Evolutionary conservation across 192 early-diverging fungal species (phyloP).

Genomic region (Phlyctochytrium planicorne): DNA sequence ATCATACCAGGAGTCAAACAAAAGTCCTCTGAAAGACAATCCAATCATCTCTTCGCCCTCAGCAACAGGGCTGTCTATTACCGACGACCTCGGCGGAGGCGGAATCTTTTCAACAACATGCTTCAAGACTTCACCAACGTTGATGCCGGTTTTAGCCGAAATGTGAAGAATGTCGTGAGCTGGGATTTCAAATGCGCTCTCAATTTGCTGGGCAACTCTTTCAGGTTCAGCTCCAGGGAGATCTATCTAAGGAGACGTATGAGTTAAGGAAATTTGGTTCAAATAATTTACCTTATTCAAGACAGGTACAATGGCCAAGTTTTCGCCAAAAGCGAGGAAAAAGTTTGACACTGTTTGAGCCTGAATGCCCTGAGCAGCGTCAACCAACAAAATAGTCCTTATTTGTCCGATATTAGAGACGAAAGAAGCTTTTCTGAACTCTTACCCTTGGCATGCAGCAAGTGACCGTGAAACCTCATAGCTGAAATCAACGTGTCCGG

Average conservation of each 20-base stretch:
- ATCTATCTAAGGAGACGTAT: too few relatives aligned
- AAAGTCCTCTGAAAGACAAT: slow-evolving; percentile 75
- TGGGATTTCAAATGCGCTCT: slow-evolving; percentile 83
- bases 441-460: slow-evolving; percentile 84
- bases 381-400: slow-evolving; percentile 80
- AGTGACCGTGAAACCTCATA: slow-evolving; percentile 92
- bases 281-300: slow-evolving; percentile 73
- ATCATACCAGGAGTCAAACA: slow-evolving; percentile 98
- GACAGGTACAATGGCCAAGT: slow-evolving; percentile 82
- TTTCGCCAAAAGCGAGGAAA: slow-evolving; percentile 87
- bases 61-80: slow-evolving; percentile 30
- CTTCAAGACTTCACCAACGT: slow-evolving; percentile 67
- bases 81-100: slow-evolving; percentile 61
- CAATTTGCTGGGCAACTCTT: slow-evolving; percentile 73
- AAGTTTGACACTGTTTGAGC: slow-evolving; percentile 99
- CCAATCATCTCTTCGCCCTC: neutral
- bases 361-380: slow-evolving; percentile 94
- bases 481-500: slow-evolving; percentile 87
- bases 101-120: slow-evolving; percentile 77
- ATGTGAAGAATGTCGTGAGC: slow-evolving; percentile 57
- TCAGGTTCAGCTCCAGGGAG: slow-evolving; percentile 84
- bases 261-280: too few relatives aligned
- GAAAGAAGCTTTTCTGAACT: neutral
- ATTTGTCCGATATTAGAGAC: neutral
- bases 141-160: slow-evolving; percentile 79